phyloP scores from a whole-genome alignment of 345 rosid species.

The Aquilaria sinensis region DNA sequence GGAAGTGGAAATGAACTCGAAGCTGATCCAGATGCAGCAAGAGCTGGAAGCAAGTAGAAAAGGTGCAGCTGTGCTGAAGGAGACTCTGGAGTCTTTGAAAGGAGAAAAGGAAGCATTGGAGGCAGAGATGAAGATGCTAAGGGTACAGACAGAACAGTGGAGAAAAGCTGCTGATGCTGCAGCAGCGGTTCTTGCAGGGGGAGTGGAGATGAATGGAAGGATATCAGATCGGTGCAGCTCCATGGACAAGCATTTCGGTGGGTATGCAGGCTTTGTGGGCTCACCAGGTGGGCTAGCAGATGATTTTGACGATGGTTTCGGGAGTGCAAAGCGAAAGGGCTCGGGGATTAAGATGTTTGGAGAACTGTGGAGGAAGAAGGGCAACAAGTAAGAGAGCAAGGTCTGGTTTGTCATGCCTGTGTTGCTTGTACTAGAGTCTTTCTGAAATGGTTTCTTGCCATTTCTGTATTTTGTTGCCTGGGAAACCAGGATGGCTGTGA shows the following conservation, averaged over 20 bases:
- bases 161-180: constrained; percentile 95
- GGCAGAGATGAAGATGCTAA: constrained; percentile 75
- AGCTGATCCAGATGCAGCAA: constrained; percentile 38
- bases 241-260: constrained; percentile 61
- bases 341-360: constrained; percentile 83
- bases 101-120: constrained; percentile 58
- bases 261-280: constrained; percentile 45
- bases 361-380: constrained; percentile 80
- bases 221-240: constrained; percentile 61
- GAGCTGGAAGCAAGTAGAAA: constrained; percentile 59
- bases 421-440: background rate
- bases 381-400: constrained; percentile 42
- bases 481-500: background rate
- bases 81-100: constrained; percentile 45
- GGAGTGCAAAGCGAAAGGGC: constrained; percentile 63
- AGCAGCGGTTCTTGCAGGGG: constrained; percentile 78
- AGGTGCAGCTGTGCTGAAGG: constrained; percentile 34
- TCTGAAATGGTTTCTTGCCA: constrained; percentile 31
- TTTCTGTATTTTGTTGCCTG: constrained; percentile 18
- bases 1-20: constrained; percentile 42
- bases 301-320: constrained; percentile 53
- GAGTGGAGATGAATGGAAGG: constrained; percentile 50
- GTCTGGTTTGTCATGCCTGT: background rate
- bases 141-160: constrained; percentile 95
- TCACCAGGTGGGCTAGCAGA: constrained; percentile 49